Evolutionary conservation across 352 stramenopile genomes (phyloP), one percentile per base, ranked within the genome.

Genomic region (Pythium coloratum): DNA sequence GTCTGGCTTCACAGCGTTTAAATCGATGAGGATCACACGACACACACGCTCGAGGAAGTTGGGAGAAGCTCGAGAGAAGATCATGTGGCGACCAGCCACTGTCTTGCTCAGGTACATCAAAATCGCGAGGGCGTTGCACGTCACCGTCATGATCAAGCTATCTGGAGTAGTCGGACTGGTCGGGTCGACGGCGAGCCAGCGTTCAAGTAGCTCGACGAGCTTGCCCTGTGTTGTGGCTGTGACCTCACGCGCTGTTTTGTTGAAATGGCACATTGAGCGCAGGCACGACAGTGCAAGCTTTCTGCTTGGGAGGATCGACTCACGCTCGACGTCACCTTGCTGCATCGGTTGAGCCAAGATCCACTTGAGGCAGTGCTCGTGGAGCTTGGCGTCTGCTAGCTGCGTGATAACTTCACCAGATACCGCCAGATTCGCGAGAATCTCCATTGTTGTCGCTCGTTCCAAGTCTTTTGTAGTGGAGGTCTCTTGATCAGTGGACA

Each of bases 311-410:
- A 44, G 20, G 6, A 60, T 63, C 16, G 66, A 55, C n/a, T 67
- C 47, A 2, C 30, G 33, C 16, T 55, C 38, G 6, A 42, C 40
- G 16, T 66, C 40, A 32, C 46, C 14, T 8, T 30, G 33, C 20
- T 44, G 14, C n/a, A 51, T 26, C 10, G 24, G 51, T 28, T 40
- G 20, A 12, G 53, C 9, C 8, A 86, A 55, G 20, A 87, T 36
- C 49, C 69, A 85, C 14, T 67, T 70, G 28, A 86, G 49, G 44
- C 85, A 84, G 34, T 88, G 71, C 16, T 75, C 75, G 20, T 82
- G 78, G 18, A 89, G 58, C 55, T 87, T 89, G 16, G 65, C 76
- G 9, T 71, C 64, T 9, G 75, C 50, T 18, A 91, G 57, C 8
- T 69, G 61, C 0, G 64, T 53, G 7, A 60, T 71, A 12, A 80